Evolutionary conservation across 202 grass and related monocot species (phyloP).

Genomic region (Hordeum pubiflorum): DNA sequence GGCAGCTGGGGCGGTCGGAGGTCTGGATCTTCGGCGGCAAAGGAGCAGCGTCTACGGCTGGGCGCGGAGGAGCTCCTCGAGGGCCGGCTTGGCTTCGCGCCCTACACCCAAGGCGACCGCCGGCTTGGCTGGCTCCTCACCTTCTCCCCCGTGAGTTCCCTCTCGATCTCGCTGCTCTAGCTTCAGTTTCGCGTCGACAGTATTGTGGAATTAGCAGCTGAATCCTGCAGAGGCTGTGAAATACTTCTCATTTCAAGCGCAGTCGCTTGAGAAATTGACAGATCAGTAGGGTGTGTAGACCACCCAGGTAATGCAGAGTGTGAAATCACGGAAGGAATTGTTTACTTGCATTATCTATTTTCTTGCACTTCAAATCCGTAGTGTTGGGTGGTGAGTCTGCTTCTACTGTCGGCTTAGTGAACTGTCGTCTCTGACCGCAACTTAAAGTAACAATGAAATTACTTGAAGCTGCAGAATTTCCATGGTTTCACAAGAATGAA

Average conservation of each 20-base stretch:
- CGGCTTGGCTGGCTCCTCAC: constrained; percentile 91
- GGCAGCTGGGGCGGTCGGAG: constrained; percentile 24
- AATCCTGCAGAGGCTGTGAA: background rate
- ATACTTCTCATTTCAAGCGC: background rate
- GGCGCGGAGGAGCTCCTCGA: constrained; percentile 84
- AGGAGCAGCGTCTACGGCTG: constrained; percentile 63
- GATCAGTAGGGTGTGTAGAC: background rate
- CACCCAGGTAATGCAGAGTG: background rate
- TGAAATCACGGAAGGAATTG: background rate
- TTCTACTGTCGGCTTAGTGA: background rate
- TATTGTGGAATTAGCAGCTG: background rate
- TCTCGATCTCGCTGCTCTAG: background rate
- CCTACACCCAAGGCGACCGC: constrained; percentile 60
- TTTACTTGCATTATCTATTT: background rate
- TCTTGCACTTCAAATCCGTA: background rate
- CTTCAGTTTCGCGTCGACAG: background rate
- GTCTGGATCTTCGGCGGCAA: constrained; percentile 34
- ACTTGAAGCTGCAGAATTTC: background rate
- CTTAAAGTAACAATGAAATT: background rate
- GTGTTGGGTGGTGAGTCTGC: background rate
- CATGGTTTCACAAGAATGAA: background rate
- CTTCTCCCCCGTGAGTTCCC: constrained; percentile 57
- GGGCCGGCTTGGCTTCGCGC: constrained; percentile 70
- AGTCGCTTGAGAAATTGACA: background rate
- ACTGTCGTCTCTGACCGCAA: background rate